phyloP scores from a whole-genome alignment of 2,329 filamentous ascomycete species.

The Chaetomiaceae sp. region DNA sequence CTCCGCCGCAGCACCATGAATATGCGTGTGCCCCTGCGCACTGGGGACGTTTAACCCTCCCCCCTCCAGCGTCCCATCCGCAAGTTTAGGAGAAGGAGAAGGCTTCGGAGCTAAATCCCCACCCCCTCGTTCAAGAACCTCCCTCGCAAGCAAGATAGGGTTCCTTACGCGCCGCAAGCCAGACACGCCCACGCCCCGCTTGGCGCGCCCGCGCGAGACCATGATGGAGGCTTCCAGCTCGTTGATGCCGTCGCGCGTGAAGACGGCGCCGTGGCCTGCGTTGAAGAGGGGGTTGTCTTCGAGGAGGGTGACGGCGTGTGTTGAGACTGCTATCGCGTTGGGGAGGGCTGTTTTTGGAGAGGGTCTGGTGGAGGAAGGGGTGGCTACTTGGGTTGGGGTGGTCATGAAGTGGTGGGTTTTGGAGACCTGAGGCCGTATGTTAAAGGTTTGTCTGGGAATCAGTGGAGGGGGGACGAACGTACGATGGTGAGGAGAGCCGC shows the following conservation, averaged over 20 bases:
- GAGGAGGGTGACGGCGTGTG: slow-evolving; percentile 68
- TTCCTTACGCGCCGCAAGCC: slow-evolving; percentile 71
- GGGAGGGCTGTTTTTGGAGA: slow-evolving; percentile 30
- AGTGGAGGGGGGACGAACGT: slow-evolving; percentile 26
- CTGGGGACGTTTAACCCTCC: slow-evolving; percentile 43
- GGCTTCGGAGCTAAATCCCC: slow-evolving; percentile 40
- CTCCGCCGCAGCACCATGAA: slow-evolving; percentile 67
- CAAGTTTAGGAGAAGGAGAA: slow-evolving; percentile 10
- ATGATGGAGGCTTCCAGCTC: slow-evolving; percentile 86
- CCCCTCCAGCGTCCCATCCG: not conserved
- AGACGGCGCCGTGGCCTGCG: slow-evolving; percentile 77
- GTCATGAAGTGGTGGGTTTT: slow-evolving; percentile 46
- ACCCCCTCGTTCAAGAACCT: slow-evolving; percentile 66
- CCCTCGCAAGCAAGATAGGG: slow-evolving; percentile 68
- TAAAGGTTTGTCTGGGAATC: not conserved
- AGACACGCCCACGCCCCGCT: slow-evolving; percentile 74
- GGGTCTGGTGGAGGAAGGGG: not conserved
- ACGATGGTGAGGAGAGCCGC: slow-evolving; percentile 59
- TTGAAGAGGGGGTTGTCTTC: slow-evolving; percentile 84
- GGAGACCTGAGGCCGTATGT: slow-evolving; percentile 34
- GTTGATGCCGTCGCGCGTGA: slow-evolving; percentile 75
- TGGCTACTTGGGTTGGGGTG: slow-evolving; percentile 21
- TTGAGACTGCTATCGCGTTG: slow-evolving; percentile 67
- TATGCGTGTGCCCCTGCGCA: slow-evolving; percentile 65
- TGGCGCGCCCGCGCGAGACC: slow-evolving; percentile 68